Base-by-base conservation (phyloP, 257 asterid species). In the Apocynum venetum region DNA sequence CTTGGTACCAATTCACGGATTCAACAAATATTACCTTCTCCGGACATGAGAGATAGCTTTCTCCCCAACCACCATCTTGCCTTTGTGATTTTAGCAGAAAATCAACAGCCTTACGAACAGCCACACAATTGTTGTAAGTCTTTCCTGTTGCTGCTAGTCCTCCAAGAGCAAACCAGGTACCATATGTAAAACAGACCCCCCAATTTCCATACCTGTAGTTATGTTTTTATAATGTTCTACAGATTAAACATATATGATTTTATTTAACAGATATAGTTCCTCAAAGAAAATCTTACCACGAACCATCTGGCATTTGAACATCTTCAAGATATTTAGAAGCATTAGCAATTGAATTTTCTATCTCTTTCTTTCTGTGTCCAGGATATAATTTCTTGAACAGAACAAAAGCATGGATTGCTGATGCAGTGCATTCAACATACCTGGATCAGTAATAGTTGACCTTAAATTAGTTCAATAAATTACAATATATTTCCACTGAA, bases 21-120 rank as follows among this genome's bases (percentile, higher is more conserved):
- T 40, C 14, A 15, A 53, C 46, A 25, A 8, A 3, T 52, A 57
- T n/a, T 73, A 93, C 98, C 97, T 90, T 92, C 20, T 85, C 86
- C 0, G 98, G 97, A 78, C 98, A 90, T 14, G 97, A 94, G 47
- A 87, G 92, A 73, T 89, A 94, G 89, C 98, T 94, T 80, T 94
- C 97, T 17, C 98, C 97, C 98, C 98, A 90, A 5, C 98, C 98
- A 47, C 98, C 98, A 79, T 93, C 89, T 14, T 68, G 85, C 38
- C 86, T 88, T 52, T 93, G 97, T 65, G 91, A 78, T 47, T 79
- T 82, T 1, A 92, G 81, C 53, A 93, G 84, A 78, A 93, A 93
- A 36, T 84, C 80, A 19, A 92, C 97, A 3, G 85, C 93, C 84
- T 76, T 90, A 9, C 89, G 83, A 8, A 93, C 85, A 12, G 94